These are phyloP conservation scores for Taiozyma sp. DNA, from an alignment of 1,139 yeast species.

Conservation along the genomic window DNA sequence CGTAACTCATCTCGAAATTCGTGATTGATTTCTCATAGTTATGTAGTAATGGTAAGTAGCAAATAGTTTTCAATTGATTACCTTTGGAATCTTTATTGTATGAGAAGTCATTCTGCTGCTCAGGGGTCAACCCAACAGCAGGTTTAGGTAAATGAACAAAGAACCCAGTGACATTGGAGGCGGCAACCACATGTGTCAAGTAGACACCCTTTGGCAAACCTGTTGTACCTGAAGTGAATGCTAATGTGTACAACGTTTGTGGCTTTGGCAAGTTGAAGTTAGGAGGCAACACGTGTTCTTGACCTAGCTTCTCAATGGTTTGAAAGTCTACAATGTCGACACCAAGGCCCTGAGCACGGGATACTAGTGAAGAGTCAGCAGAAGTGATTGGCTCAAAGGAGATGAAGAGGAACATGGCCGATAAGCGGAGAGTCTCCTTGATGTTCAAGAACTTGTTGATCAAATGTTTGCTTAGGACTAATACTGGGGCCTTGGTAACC, in stretches of 20 bases:
- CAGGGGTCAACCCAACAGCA: conserved; percentile 13
- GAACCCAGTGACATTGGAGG: conserved; percentile 32
- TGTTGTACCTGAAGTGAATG: conserved; percentile 52
- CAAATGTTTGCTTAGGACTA: conserved; percentile 31
- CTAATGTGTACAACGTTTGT: conserved; percentile 39
- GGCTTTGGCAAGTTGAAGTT: conserved; percentile 36
- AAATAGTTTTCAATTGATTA: conserved; percentile 16
- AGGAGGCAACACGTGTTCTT: conserved; percentile 27
- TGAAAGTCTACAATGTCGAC: conserved; percentile 28
- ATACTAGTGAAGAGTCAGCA: conserved; percentile 8
- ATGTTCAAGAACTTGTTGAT: conserved; percentile 26
- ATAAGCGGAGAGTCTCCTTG: conserved; percentile 20
- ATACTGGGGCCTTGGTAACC: conserved; percentile 32
- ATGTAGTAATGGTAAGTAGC: conserved; percentile 44
- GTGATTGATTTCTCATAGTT: conserved; percentile 34
- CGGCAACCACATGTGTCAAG: conserved; percentile 37
- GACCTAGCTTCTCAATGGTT: conserved; percentile 37
- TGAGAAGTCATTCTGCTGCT: conserved; percentile 9
- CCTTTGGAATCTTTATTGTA: conserved; percentile 16
- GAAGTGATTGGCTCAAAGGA: conserved; percentile 34
- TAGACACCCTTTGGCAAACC: conserved; percentile 50
- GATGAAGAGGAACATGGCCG: conserved; percentile 23
- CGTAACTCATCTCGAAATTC: conserved; percentile 21
- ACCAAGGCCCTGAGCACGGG: conserved; percentile 9
- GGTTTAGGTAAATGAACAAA: conserved; percentile 24